phyloP scores from a whole-genome alignment of 805 yeast species.

The Sungouiella thailandica region DNA sequence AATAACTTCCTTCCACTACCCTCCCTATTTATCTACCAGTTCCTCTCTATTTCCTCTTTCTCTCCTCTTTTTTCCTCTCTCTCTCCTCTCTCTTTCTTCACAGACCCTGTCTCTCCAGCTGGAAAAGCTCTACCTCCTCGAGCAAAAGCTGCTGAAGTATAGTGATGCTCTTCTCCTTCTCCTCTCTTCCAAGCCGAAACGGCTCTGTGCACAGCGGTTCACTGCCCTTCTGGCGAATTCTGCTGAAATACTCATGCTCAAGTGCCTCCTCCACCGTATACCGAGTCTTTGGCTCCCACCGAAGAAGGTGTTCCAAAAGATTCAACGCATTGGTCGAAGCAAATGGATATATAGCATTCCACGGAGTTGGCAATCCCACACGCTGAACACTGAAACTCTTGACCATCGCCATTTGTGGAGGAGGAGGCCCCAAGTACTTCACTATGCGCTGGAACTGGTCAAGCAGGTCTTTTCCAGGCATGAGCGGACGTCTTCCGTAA shows the following conservation, averaged over 20 bases:
- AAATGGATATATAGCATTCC: constrained; percentile 59
- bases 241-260: constrained; percentile 48
- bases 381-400: neutral
- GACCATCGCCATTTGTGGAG: constrained; percentile 34
- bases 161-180: constrained; percentile 13
- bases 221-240: constrained; percentile 48
- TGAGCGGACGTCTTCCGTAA: constrained; percentile 73
- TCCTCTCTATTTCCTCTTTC: neutral
- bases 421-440: constrained; percentile 69
- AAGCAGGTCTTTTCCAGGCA: constrained; percentile 66
- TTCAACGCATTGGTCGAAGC: constrained; percentile 49
- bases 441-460: constrained; percentile 70
- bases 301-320: constrained; percentile 49
- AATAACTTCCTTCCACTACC: too few species aligned
- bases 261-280: constrained; percentile 53
- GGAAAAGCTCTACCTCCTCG: constrained; percentile 20
- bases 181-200: constrained; percentile 70
- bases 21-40: too few species aligned
- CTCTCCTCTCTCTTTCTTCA: neutral
- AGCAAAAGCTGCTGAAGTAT: constrained; percentile 14
- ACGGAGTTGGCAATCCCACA: constrained; percentile 27
- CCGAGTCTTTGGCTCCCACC: constrained; percentile 61
- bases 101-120: constrained; percentile 5
- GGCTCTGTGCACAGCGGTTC: constrained; percentile 49
- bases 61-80: neutral